phyloP scores from a whole-genome alignment of 345 rosid genomes.

The Eucalyptus cloeziana region DNA sequence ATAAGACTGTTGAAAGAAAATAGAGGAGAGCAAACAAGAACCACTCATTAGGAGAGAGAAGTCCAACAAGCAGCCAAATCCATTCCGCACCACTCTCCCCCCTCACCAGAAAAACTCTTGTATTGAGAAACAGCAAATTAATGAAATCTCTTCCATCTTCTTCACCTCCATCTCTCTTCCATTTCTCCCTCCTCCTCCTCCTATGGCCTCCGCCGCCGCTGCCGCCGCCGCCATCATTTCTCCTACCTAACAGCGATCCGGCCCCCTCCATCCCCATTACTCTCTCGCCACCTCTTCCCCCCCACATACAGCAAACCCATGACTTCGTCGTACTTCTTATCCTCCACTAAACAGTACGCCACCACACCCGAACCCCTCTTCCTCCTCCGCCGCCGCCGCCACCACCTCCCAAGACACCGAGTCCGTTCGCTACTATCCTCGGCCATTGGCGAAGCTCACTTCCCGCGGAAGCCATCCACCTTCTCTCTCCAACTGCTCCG shows the following conservation, averaged over 20 bases:
- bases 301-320: constrained; percentile 5
- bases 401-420: constrained; percentile 4
- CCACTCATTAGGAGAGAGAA: background rate
- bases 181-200: background rate
- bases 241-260: background rate
- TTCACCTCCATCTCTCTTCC: background rate
- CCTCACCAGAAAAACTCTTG: background rate
- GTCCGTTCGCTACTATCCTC: background rate
- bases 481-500: background rate
- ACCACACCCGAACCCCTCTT: constrained; percentile 23
- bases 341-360: constrained; percentile 35
- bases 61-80: background rate
- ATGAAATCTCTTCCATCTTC: background rate
- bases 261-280: background rate
- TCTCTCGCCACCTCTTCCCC: background rate
- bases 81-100: background rate
- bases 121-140: background rate
- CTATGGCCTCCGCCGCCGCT: background rate
- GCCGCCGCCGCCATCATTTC: background rate
- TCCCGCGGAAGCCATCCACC: background rate
- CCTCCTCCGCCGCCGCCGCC: constrained; percentile 17
- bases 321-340: constrained; percentile 53
- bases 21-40: background rate
- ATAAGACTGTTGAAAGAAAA: background rate
- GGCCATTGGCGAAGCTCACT: background rate